Base-by-base conservation (phyloP, 768 basidiomycete species). In the Ramaria rubella region DNA sequence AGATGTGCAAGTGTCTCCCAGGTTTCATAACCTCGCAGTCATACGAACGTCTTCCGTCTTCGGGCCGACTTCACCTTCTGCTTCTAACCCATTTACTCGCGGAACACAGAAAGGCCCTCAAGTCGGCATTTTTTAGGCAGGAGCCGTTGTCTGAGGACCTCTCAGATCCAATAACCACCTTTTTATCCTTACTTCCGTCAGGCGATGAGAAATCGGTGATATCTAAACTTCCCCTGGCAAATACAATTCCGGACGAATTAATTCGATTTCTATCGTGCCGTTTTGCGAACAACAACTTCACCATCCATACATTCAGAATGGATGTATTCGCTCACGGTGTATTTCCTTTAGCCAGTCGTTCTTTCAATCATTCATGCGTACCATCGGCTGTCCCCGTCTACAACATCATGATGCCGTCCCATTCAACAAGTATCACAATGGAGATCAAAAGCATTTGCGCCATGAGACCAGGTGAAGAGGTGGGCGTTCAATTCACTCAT, bases 241-340 rank as follows among this genome's bases (percentile, higher is more conserved):
- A 64, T 68, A 19, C 31, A 64, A 31, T 66, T 15, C 19, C 54
- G 63, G 64, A 4, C 64, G 73, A 1, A 54, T 69, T 29, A 50
- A 63, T 3, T 68, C 68, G 0, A 53, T 87, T 1, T 83, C 21
- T 56, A 15, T 45, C 81, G 64, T 62, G 73, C 5, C 81, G 86
- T 44, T 90, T 87, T 61, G 81, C 81, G 40, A 91, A 89, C 72
- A 92, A 91, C 68, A 90, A 92, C 63, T 91, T 90, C 67, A 76
- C 82, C 9, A 71, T 91, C 23, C 85, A 89, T 63, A 85, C 83
- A 2, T 72, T 71, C 14, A 46, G 55, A 27, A 29, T 90, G 38
- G 79, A 71, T 15, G 77, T 84, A 1, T 72, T 85, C 63, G 90
- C 81, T 0, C 84, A 90, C 70, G 90, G 87, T 0, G 73, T 89